Evolutionary conservation across 2,329 filamentous ascomycete genomes (phyloP).

Genomic region (Diaporthe sp.): DNA sequence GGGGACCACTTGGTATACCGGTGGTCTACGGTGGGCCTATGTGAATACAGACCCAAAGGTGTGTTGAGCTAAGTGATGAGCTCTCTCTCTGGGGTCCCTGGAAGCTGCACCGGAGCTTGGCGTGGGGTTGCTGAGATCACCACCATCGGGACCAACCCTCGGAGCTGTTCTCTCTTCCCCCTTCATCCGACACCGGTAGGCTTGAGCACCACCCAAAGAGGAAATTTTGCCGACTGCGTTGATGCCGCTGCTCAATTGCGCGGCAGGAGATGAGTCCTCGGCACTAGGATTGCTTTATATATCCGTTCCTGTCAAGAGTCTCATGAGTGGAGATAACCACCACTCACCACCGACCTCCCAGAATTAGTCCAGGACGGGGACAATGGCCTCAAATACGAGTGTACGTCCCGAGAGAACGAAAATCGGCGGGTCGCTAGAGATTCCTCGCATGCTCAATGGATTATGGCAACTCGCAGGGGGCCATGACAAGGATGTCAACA

Average conservation of each 20-base stretch:
- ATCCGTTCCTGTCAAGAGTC: neutral
- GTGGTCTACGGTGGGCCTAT: neutral
- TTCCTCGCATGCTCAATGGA: conserved; percentile 60
- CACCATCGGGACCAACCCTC: neutral
- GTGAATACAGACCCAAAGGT: neutral
- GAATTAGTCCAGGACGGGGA: neutral
- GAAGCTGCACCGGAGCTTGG: neutral
- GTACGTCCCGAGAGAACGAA: conserved; percentile 47
- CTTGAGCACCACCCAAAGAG: neutral
- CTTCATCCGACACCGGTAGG: neutral
- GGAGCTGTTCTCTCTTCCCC: neutral
- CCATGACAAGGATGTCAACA: conserved; percentile 44
- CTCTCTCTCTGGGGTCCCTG: neutral
- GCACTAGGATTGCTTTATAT: too few relatives aligned
- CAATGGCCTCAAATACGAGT: neutral
- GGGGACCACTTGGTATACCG: neutral
- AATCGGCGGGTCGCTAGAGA: conserved; percentile 46
- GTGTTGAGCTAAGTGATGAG: neutral
- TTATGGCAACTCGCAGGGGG: conserved; percentile 61
- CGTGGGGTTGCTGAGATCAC: neutral
- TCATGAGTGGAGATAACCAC: neutral
- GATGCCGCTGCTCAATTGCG: neutral
- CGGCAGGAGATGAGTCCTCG: neutral
- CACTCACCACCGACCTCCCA: neutral
- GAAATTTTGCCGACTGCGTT: neutral